Conservation (phyloP, 2,329 filamentous ascomycete genomes). For the Arachnomyces sp. region DNA sequence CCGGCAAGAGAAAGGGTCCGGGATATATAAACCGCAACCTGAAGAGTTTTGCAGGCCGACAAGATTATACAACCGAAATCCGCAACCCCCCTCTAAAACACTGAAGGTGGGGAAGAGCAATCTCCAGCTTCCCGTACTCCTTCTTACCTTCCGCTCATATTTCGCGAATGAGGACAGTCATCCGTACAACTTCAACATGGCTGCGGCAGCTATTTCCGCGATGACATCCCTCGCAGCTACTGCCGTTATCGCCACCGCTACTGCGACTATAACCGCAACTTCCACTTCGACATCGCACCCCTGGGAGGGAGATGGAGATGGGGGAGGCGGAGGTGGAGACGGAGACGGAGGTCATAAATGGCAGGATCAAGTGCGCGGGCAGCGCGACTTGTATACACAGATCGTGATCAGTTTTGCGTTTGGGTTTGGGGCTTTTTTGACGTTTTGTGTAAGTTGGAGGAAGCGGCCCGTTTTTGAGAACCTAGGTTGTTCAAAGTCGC, state of each 20-base stretch:
- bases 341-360: constrained; percentile 17
- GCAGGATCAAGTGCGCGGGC: constrained; percentile 24
- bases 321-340: constrained; percentile 11
- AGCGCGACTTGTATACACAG: constrained; percentile 37
- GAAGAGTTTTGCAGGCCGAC: no score
- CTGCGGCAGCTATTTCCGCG: neutral
- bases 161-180: no score
- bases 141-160: no score
- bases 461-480: constrained; percentile 4
- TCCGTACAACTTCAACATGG: neutral
- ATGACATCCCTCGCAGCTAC: constrained; percentile 9
- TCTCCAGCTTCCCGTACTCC: no score
- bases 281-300: no score
- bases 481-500: neutral
- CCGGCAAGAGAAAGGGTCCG: no score
- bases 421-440: constrained; percentile 36
- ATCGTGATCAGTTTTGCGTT: constrained; percentile 36
- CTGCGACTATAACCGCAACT: constrained; percentile 13
- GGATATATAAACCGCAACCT: no score
- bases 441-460: constrained; percentile 35
- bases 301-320: constrained; percentile 12
- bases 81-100: no score
- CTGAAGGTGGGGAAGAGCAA: no score
- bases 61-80: no score
- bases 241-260: constrained; percentile 16